Evolutionary conservation across 1,284 basidiomycete genomes (phyloP).

Genomic region (Mycena sp.): DNA sequence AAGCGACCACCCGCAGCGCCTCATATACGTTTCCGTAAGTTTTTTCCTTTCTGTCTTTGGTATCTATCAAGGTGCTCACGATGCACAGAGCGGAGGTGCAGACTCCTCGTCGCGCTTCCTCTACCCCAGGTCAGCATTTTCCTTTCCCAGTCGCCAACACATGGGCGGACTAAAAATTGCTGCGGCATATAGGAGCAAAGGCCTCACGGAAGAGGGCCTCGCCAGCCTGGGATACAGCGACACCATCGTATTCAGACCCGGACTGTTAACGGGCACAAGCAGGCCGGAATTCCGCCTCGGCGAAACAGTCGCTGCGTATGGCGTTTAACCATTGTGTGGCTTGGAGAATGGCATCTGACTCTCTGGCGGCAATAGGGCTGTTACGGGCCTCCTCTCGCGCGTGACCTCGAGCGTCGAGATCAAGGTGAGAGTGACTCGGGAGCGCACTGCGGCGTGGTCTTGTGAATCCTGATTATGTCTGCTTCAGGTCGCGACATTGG

Average conservation of each 20-base stretch:
- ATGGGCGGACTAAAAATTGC: neutral
- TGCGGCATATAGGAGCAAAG: slow-evolving; percentile 64
- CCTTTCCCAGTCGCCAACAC: neutral
- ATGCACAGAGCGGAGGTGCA: slow-evolving; percentile 57
- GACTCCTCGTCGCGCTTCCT: slow-evolving; percentile 59
- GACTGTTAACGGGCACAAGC: slow-evolving; percentile 53
- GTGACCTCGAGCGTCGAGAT: slow-evolving; percentile 55
- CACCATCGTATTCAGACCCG: slow-evolving; percentile 75
- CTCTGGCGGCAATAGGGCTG: slow-evolving; percentile 36
- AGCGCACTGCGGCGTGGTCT: neutral
- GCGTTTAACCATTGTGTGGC: too few species aligned
- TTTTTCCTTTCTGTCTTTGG: neutral
- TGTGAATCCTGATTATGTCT: neutral
- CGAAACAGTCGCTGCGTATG: slow-evolving; percentile 57
- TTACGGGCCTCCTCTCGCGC: slow-evolving; percentile 50
- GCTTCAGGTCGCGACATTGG: slow-evolving; percentile 52
- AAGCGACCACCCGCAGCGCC: slow-evolving; percentile 55
- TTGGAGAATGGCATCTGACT: neutral
- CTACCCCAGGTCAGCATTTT: slow-evolving; percentile 52
- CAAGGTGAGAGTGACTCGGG: slow-evolving; percentile 43
- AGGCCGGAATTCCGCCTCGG: slow-evolving; percentile 49
- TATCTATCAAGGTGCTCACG: neutral
- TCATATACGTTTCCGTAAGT: slow-evolving; percentile 77
- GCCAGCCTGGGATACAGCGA: slow-evolving; percentile 73
- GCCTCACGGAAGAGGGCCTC: slow-evolving; percentile 75